These are phyloP conservation scores for Lobosporangium transversale DNA, from an alignment of 192 early-diverging fungal genomes.

Conservation along the genomic window DNA sequence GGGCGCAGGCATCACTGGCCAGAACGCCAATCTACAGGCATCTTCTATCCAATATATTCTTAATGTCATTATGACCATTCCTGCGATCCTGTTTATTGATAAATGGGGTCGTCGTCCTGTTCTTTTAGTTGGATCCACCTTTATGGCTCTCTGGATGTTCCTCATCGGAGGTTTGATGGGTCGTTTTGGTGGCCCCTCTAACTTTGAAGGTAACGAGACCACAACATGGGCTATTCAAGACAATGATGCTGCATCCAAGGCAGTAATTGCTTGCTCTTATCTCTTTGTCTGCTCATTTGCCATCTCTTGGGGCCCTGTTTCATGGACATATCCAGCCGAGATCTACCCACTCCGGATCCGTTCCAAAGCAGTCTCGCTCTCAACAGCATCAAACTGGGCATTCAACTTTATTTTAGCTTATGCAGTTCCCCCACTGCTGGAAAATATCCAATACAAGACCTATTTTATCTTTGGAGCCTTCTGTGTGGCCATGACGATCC, in stretches of 20 bases:
- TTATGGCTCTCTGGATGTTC: constrained; percentile 72
- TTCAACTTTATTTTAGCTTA: constrained; percentile 77
- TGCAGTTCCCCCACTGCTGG: constrained; percentile 74
- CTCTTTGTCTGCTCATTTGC: constrained; percentile 87
- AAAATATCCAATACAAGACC: constrained; percentile 69
- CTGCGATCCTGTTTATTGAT: constrained; percentile 85
- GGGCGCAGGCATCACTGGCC: constrained; percentile 51
- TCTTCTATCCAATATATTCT: constrained; percentile 79
- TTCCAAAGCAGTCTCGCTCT: constrained; percentile 83
- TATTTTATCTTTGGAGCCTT: constrained; percentile 78
- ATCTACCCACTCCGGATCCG: constrained; percentile 91
- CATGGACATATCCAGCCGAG: constrained; percentile 92
- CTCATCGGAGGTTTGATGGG: constrained; percentile 69
- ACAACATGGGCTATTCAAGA: constrained; percentile 47
- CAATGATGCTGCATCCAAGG: constrained; percentile 47
- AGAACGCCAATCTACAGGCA: constrained; percentile 62
- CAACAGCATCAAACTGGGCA: constrained; percentile 92
- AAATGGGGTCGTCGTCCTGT: constrained; percentile 84
- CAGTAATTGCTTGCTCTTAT: constrained; percentile 77
- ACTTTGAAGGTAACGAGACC: constrained; percentile 15
- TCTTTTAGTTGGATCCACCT: constrained; percentile 73
- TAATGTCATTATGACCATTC: constrained; percentile 86
- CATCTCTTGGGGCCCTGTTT: constrained; percentile 90
- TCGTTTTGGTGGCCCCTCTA: constrained; percentile 17
- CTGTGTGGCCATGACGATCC: constrained; percentile 65